Base-by-base conservation (phyloP, 2,329 filamentous ascomycete genomes). In the Chaetomium globosum region DNA sequence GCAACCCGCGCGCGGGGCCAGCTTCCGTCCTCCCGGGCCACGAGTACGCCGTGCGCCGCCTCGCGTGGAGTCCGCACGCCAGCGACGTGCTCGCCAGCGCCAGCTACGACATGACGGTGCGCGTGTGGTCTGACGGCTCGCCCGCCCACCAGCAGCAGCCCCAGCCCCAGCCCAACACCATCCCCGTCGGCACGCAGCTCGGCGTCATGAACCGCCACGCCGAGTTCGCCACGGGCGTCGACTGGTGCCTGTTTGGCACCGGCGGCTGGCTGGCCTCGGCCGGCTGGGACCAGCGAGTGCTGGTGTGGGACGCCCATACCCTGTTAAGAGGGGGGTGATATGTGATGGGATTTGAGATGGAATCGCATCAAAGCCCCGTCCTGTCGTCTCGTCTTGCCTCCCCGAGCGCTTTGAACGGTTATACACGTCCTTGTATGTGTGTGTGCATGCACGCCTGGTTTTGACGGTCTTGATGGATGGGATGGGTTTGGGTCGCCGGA, bases 21-120 rank as follows among this genome's bases (percentile, higher is more conserved):
- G 75, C 92, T 10, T 83, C 89, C 7, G 78, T 93, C 4, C 83
- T 99, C 76, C 80, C 87, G 12, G 95, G 95, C 13, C 95, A 99
- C 76, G 88, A 95, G 58, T 99, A 97, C 76, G 95, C 95, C 3
- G 88, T 98, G 30, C 84, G 93, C 56, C 88, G 90, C 69, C 74
- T 99, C 4, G 86, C 91, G 6, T 99, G 95, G 94, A 96, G 91
- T 73, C 95, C 95, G 10, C 95, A 99, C 80, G 84, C 95, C n/a
- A 88, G 88, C 65, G 92, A 98, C 75, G 85, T 97, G 10, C 78
- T 99, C 51, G 83, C 97, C 51, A 95, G 89, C 71, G 94, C 91
- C 1, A 95, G 93, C 75, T 99, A 99, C 77, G 95, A 99, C 78
- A 99, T 99, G 95, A 97, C 92, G 6, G 96, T 95, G 71, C 86